Base-by-base conservation (phyloP, 2,329 filamentous ascomycete species). In the Xylariaceae sp. region DNA sequence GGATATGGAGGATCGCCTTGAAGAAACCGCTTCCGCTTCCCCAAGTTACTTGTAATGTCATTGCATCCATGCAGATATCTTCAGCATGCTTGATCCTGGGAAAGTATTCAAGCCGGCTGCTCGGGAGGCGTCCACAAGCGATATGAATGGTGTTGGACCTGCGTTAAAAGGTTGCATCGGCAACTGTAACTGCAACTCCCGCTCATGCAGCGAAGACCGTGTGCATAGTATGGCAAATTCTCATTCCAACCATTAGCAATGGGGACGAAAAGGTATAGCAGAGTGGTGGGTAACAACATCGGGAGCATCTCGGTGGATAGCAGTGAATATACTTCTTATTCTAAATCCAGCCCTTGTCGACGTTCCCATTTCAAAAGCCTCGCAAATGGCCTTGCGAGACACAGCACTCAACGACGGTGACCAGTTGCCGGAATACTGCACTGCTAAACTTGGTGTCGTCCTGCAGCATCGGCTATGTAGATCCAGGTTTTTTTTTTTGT, bases 81-180 rank as follows among this genome's bases (percentile, higher is more conserved):
- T 24, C 21, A 39, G n/a, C 20, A 23, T 21, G 37, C 42, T 48
- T 32, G 27, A 29, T 36, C 41, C 50, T 41, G 53, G 41, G 33
- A 39, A 16, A 40, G 11, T 24, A 32, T 15, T 47, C 33, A 49
- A 44, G 40, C 35, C 30, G 30, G 26, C 39, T 48, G 32, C 47
- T 32, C 29, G 30, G 50, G 40, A 43, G 39, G 36, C 33, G 35
- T 37, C 41, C 23, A 53, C 33, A 23, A 35, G 29, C 23, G 39
- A 39, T 55, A 50, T 52, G 59, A 55, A 43, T 47, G 53, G 50
- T 29, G 57, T 54, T 53, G 63, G 51, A 64, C 63, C 62, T 65
- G 63, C 61, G 56, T 60, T 44, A 54, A 57, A 53, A 50, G 42
- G 54, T 65, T 55, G 53, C 60, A 63, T 58, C 48, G 54, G 53